Percentiles rank a stretch among this genome's conserved stretches.
phyloP scores from a whole-genome alignment of 2,329 filamentous ascomycete genomes.

The Arthrobotrys entomopaga region DNA sequence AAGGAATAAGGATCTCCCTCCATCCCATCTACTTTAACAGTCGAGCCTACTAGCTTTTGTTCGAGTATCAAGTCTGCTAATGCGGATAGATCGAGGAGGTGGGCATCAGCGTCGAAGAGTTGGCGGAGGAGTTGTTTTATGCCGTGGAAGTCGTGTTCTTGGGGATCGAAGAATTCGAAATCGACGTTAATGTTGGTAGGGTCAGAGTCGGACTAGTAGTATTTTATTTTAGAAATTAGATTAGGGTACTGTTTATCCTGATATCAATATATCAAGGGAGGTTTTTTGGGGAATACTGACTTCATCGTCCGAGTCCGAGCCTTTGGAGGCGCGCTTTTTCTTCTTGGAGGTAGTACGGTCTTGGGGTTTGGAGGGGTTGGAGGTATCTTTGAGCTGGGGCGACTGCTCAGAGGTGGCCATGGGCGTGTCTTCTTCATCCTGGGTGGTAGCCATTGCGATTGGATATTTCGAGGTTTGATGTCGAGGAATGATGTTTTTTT shows the following conservation, averaged over 20 bases:
- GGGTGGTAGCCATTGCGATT: constrained; percentile 9
- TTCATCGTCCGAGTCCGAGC: constrained; percentile 17
- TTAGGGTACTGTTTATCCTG: neutral
- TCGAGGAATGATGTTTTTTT: constrained; percentile 4
- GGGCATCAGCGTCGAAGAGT: constrained; percentile 86
- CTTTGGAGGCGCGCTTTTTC: neutral
- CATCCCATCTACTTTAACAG: constrained; percentile 96
- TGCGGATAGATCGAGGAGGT: constrained; percentile 85
- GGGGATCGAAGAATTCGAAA: constrained; percentile 98
- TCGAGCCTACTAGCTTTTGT: constrained; percentile 88
- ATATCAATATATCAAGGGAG: neutral
- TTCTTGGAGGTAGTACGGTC: constrained; percentile 19
- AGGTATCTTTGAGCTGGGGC: constrained; percentile 8
- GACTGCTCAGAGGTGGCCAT: constrained; percentile 14
- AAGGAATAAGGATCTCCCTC: constrained; percentile 69
- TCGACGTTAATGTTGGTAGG: constrained; percentile 76
- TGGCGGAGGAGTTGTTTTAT: constrained; percentile 89
- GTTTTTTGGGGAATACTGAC: constrained; percentile 5
- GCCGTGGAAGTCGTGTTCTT: constrained; percentile 92
- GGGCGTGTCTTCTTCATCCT: constrained; percentile 10
- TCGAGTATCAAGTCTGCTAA: constrained; percentile 86
- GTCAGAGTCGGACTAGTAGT: constrained; percentile 6
- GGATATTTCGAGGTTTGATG: neutral
- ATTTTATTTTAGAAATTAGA: neutral
- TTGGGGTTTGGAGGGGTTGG: constrained; percentile 1